These are phyloP conservation scores for Chrysosporium queenslandicum DNA, from an alignment of 2,329 filamentous ascomycete genomes.

Conservation along the genomic window DNA sequence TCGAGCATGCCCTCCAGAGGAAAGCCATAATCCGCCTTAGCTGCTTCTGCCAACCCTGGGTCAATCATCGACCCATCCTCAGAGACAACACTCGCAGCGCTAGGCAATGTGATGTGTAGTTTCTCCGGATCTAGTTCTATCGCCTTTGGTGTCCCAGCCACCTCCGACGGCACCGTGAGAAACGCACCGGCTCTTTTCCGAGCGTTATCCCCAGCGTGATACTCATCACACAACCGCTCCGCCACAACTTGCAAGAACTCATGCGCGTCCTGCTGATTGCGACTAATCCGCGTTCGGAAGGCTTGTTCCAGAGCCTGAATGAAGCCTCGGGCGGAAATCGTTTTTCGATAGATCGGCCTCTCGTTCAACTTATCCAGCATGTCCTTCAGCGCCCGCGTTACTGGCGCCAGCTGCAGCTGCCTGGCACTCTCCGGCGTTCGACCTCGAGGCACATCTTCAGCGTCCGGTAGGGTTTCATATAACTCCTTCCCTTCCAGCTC, in stretches of 20 bases:
- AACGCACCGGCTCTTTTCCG: constrained; percentile 37
- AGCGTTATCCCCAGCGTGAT: constrained; percentile 71
- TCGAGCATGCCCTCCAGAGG: constrained; percentile 86
- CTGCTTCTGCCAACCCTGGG: constrained; percentile 30
- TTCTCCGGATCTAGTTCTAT: constrained; percentile 22
- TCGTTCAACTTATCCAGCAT: constrained; percentile 90
- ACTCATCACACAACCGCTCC: constrained; percentile 87
- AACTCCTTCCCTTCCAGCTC: constrained; percentile 66
- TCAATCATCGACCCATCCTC: constrained; percentile 22
- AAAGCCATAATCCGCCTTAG: constrained; percentile 50
- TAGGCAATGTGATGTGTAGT: constrained; percentile 17
- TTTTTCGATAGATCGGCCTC: constrained; percentile 85
- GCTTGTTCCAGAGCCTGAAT: constrained; percentile 73
- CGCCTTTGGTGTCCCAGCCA: not conserved
- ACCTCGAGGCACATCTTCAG: constrained; percentile 30
- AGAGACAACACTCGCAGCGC: constrained; percentile 28
- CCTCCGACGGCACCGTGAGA: not conserved
- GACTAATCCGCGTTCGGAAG: constrained; percentile 80
- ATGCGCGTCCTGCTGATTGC: constrained; percentile 94
- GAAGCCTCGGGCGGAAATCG: constrained; percentile 77
- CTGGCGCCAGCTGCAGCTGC: constrained; percentile 65
- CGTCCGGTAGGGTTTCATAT: constrained; percentile 53
- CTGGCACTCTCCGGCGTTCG: constrained; percentile 41
- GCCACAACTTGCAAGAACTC: constrained; percentile 92
- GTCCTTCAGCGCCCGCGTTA: constrained; percentile 81